Percentiles rank a stretch among this genome's conserved stretches.
phyloP scores from a whole-genome alignment of 2,329 filamentous ascomycete species.

The Aureobasidium melanogenum region DNA sequence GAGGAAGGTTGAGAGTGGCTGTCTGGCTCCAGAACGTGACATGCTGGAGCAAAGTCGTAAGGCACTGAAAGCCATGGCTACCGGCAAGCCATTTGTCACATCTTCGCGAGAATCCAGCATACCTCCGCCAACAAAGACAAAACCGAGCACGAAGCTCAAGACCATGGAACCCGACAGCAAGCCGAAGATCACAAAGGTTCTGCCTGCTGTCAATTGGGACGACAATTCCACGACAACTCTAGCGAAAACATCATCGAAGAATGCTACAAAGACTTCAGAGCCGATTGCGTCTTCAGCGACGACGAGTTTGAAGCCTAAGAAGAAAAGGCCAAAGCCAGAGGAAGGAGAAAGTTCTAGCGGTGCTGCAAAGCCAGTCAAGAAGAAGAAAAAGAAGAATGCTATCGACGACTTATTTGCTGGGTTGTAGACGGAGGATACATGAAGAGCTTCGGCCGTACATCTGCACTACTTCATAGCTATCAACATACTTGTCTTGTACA shows the following conservation, averaged over 20 bases:
- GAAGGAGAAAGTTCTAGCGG: not conserved
- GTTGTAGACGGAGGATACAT: conserved; percentile 26
- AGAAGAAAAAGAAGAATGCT: conserved; percentile 51
- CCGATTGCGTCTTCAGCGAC: not conserved
- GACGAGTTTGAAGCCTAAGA: conserved; percentile 16
- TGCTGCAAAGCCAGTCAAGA: conserved; percentile 30
- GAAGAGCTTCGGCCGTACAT: too few species aligned
- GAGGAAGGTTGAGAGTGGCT: not conserved
- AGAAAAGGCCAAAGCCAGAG: conserved; percentile 16
- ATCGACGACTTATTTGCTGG: conserved; percentile 66
- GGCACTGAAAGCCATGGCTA: conserved; percentile 3
- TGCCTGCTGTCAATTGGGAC: conserved; percentile 2
- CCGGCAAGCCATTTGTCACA: not conserved
- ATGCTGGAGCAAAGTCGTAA: conserved; percentile 7
- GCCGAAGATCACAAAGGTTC: not conserved
- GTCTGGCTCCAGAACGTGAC: conserved; percentile 5
- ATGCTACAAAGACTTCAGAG: not conserved
- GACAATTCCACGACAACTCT: not conserved
- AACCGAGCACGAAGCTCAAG: conserved; percentile 1
- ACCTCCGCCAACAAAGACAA: not conserved
- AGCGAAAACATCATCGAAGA: not conserved
- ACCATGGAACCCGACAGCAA: not conserved
- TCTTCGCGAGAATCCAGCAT: not conserved
- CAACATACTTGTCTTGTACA: not conserved
- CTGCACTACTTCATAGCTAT: not conserved